A percentile compares a stretch with the other conserved stretches of the same genome.
Conservation (phyloP, 352 stramenopile genomes). For the Globisporangium mamillatum region DNA sequence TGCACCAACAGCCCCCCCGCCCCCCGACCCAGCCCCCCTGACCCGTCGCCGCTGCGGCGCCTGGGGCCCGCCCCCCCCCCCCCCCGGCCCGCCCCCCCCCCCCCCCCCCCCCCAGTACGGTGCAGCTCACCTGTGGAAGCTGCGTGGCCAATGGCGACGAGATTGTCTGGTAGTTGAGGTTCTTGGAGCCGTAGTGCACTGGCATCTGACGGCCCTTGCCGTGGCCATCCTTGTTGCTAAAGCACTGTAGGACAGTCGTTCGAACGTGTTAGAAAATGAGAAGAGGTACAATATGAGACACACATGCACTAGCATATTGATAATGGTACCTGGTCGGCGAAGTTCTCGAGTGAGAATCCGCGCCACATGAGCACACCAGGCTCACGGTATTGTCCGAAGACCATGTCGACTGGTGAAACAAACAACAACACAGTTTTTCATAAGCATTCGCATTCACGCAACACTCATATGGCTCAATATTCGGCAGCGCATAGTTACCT, state of each 20-base stretch:
- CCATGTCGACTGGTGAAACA: constrained; percentile 72
- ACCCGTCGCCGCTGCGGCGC: too few species aligned
- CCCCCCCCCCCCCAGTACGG: too few species aligned
- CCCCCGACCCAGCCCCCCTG: too few species aligned
- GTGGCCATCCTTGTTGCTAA: constrained; percentile 94
- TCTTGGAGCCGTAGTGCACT: constrained; percentile 96
- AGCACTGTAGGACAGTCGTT: constrained; percentile 59
- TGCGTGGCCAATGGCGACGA: constrained; percentile 97
- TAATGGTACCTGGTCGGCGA: constrained; percentile 89
- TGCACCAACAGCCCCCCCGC: too few species aligned
- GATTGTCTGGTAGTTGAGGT: constrained; percentile 97
- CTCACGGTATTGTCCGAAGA: constrained; percentile 98
- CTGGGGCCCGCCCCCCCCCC: too few species aligned
- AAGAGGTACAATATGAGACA: not conserved
- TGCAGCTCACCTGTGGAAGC: constrained; percentile 83
- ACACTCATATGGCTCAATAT: not conserved
- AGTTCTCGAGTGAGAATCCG: constrained; percentile 96
- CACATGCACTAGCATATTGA: not conserved
- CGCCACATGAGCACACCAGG: constrained; percentile 97
- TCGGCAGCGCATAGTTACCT: constrained; percentile 14
- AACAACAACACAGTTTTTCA: not conserved
- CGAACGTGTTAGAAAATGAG: not conserved
- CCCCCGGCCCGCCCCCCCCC: too few species aligned
- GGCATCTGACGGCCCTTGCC: constrained; percentile 98
- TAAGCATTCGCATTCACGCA: not conserved